Evolutionary conservation across 306 rosid species (phyloP).

Genomic region (Trichosanthes truncata): DNA sequence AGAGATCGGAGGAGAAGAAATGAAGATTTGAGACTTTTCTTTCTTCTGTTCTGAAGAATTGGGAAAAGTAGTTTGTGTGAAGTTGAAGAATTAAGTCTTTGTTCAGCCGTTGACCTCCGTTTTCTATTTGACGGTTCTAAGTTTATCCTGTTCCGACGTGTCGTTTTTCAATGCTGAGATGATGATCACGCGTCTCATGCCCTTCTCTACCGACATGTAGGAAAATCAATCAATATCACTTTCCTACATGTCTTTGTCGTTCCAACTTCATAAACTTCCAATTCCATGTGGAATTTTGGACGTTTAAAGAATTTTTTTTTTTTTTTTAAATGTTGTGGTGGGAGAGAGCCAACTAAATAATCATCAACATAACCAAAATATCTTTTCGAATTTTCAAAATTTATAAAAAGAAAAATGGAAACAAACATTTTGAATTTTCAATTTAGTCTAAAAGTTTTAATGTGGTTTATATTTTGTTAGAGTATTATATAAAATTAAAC

Average conservation of each 20-base stretch:
- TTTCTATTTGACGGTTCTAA: neutral
- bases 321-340: neutral
- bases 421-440: too few relatives aligned
- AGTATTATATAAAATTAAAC: too few relatives aligned
- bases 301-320: too few relatives aligned
- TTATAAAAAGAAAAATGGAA: too few relatives aligned
- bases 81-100: neutral
- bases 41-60: neutral
- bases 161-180: neutral
- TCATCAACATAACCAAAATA: neutral
- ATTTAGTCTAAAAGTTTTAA: too few relatives aligned
- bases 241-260: neutral
- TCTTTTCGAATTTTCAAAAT: too few relatives aligned
- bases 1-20: neutral
- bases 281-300: neutral
- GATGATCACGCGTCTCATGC: neutral
- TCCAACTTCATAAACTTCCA: neutral
- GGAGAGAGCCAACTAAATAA: neutral
- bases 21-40: neutral
- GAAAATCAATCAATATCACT: neutral
- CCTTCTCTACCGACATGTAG: neutral
- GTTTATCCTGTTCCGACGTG: neutral
- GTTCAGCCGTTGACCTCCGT: constrained; percentile 4
- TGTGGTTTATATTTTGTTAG: too few relatives aligned
- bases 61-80: neutral